Base-by-base conservation (phyloP, 805 yeast species). In the Starmerella sp. region DNA sequence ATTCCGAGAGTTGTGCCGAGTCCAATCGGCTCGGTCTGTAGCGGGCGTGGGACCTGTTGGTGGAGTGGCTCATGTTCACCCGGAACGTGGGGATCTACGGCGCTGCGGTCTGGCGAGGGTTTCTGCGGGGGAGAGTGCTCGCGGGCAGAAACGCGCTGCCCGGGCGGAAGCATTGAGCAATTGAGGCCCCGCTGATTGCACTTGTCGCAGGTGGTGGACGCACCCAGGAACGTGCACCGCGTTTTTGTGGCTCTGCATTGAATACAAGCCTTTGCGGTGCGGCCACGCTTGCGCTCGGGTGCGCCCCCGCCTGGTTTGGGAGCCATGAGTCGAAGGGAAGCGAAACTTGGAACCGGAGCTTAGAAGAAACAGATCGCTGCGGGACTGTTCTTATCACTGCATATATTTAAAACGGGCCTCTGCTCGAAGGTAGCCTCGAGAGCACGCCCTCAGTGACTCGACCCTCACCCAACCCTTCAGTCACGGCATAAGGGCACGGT, bases 191-290 rank as follows among this genome's bases (percentile, higher is more conserved):
- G 52, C 36, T 49, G 29, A 4, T 31, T 13, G 54, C 63, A 61
- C 32, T 57, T 59, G n/a, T 53, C 58, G 54, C 63, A 61, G 37
- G 36, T 14, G 39, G 35, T 34, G 22, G 54, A 14, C 50, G 54
- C 59, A 15, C 47, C 54, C 9, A 50, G 22, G 34, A 54, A 55
- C 38, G 46, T 45, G 53, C 63, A 61, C 30, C 57, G 56, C 17
- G 61, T 56, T 35, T 61, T 61, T 22, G 53, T 54, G 32, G 39
- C 44, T n/a, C 63, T 56, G 48, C 63, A 61, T 22, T 49, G 54
- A 4, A 50, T 46, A 48, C 60, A 57, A 7, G 60, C 60, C 45
- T 53, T 50, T 13, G 60, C 55, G 32, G 41, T 46, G n/a, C 60
- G 56, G 36, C 60, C 60, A 29, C 57, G 56, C 32, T 52, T 48